These are phyloP conservation scores for Trichoderma parareesei DNA, from an alignment of 495 filamentous ascomycete genomes.

Conservation along the genomic window DNA sequence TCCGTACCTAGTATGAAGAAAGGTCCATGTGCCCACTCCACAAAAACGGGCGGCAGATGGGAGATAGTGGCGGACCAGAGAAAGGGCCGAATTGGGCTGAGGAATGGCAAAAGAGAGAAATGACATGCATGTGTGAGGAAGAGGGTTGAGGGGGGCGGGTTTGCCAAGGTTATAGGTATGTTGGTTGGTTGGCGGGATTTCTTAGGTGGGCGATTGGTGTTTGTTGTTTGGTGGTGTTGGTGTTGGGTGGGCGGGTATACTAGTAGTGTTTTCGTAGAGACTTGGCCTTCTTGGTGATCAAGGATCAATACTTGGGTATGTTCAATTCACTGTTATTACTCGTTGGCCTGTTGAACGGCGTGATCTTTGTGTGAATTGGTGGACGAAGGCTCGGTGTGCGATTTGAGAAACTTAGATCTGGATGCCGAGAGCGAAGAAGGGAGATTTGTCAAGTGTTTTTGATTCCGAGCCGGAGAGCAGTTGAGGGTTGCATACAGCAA, in stretches of 20 bases:
- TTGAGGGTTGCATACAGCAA: background rate
- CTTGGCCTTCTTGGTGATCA: too few relatives aligned
- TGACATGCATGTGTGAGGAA: background rate
- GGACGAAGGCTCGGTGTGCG: background rate
- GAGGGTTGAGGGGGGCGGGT: background rate
- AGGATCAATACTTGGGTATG: too few relatives aligned
- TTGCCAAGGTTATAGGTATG: background rate
- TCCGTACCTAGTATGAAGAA: too few relatives aligned
- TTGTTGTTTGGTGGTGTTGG: too few relatives aligned
- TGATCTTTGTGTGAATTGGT: background rate
- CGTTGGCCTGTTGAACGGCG: background rate
- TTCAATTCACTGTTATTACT: background rate
- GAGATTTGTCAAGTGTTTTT: background rate
- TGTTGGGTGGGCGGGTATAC: too few relatives aligned
- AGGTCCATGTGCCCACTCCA: background rate
- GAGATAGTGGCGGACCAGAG: background rate
- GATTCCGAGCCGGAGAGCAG: background rate
- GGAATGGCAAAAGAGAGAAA: background rate
- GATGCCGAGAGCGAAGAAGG: background rate
- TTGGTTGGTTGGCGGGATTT: background rate
- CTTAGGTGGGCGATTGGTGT: too few relatives aligned
- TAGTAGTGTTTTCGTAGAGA: too few relatives aligned
- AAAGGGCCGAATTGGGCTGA: constrained; percentile 1
- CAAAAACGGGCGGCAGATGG: constrained; percentile 2
- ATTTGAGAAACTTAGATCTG: background rate